These are phyloP conservation scores for Conringia planisiliqua DNA, from an alignment of 345 rosid genomes.

Conservation along the genomic window DNA sequence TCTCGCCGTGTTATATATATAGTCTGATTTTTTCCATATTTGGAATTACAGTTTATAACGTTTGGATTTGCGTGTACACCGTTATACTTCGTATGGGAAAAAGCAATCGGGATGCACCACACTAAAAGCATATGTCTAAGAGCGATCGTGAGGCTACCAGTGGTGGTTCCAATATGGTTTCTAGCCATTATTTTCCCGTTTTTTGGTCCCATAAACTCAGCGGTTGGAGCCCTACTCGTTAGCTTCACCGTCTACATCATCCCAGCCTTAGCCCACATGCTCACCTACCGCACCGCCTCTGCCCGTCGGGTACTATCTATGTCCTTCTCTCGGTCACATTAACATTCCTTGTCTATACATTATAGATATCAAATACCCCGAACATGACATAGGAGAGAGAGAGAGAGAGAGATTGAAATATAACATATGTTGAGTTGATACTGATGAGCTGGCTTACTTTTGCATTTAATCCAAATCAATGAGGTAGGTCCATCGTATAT, in stretches of 20 bases:
- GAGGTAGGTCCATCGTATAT: constrained; percentile 23
- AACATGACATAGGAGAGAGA: background rate
- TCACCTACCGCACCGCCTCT: constrained; percentile 86
- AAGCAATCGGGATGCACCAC: constrained; percentile 94
- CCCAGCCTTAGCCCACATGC: constrained; percentile 93
- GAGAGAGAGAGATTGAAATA: background rate
- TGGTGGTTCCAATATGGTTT: constrained; percentile 96
- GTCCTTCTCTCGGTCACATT: background rate
- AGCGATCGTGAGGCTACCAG: constrained; percentile 87
- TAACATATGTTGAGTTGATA: background rate
- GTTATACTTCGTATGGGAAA: constrained; percentile 96
- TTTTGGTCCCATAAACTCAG: constrained; percentile 96
- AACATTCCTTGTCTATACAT: background rate
- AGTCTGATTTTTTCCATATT: background rate
- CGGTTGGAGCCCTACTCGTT: constrained; percentile 94
- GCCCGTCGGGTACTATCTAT: constrained; percentile 75
- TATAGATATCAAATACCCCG: background rate
- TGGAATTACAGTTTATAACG: constrained; percentile 70
- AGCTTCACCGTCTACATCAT: constrained; percentile 98
- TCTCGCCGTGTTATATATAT: too few species aligned
- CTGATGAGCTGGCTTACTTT: constrained; percentile 25
- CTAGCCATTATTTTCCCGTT: constrained; percentile 93
- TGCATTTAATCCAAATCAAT: constrained; percentile 15
- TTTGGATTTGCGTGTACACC: constrained; percentile 99
- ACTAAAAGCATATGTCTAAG: constrained; percentile 73